phyloP scores from a whole-genome alignment of 345 rosid species.

The Camelina neglecta region DNA sequence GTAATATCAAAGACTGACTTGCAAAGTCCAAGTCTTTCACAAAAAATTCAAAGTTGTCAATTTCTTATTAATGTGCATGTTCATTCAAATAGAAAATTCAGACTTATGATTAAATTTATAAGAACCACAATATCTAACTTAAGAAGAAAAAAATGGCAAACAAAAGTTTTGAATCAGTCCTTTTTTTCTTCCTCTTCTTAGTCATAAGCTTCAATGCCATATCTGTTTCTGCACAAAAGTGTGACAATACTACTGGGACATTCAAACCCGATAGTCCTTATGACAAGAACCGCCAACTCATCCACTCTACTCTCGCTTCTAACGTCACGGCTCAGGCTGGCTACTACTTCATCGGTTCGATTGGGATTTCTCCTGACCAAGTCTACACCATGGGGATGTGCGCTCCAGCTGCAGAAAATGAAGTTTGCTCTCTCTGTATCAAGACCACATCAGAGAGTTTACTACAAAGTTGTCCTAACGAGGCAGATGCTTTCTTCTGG shows the following conservation, averaged over 20 bases:
- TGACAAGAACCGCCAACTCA: too few relatives aligned
- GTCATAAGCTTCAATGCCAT: too few relatives aligned
- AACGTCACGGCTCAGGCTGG: too few relatives aligned
- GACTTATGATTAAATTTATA: not conserved
- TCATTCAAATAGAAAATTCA: not conserved
- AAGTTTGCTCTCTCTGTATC: slow-evolving; percentile 42
- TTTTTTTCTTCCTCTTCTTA: too few relatives aligned
- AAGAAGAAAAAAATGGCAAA: not conserved
- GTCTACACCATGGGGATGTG: not conserved
- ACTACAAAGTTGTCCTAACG: slow-evolving; percentile 34
- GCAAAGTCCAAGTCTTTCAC: not conserved
- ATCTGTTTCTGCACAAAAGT: too few relatives aligned
- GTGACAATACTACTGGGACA: too few relatives aligned
- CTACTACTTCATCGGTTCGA: too few relatives aligned
- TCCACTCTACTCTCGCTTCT: too few relatives aligned
- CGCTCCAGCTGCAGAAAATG: slow-evolving; percentile 7
- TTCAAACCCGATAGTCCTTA: too few relatives aligned
- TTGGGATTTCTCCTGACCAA: too few relatives aligned
- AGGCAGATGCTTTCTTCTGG: slow-evolving; percentile 45
- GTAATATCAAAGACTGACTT: not conserved
- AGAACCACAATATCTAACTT: too few relatives aligned
- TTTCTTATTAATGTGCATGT: not conserved
- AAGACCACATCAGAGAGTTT: slow-evolving; percentile 7
- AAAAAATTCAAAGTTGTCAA: not conserved
- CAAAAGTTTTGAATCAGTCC: too few relatives aligned